Conservation (phyloP, 352 stramenopile species). For the Globisporangium radiosum region DNA sequence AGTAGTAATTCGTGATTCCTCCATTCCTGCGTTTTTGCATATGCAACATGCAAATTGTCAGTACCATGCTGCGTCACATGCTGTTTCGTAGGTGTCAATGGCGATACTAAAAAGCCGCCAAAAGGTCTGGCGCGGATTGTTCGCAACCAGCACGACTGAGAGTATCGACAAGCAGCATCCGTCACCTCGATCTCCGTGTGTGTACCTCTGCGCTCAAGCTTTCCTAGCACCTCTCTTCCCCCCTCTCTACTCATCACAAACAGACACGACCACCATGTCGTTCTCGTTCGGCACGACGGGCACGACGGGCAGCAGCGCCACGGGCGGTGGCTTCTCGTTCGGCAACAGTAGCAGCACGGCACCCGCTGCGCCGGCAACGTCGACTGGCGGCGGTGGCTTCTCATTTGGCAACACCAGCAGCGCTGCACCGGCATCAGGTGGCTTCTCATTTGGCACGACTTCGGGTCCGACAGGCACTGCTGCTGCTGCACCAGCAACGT, state of each 20-base stretch:
- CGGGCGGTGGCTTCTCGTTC: slow-evolving; percentile 14
- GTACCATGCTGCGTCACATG: no score
- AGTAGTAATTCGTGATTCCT: no score
- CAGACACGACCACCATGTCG: slow-evolving; percentile 2
- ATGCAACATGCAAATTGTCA: no score
- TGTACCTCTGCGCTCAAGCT: no score
- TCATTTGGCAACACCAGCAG: slow-evolving; percentile 17
- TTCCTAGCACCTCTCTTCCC: not conserved
- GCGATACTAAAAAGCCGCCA: not conserved
- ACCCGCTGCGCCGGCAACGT: not conserved
- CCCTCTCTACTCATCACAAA: not conserved
- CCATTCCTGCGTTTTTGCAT: no score
- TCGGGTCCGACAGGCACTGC: not conserved
- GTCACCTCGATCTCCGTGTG: no score
- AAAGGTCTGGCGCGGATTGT: not conserved
- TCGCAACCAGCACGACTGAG: not conserved
- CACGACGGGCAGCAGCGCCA: not conserved
- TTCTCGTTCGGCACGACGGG: slow-evolving; percentile 12
- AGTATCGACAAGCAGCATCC: not conserved
- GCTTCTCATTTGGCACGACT: slow-evolving; percentile 1
- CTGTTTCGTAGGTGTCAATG: no score
- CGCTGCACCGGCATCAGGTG: not conserved
- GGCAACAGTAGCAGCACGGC: not conserved
- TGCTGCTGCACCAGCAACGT: not conserved
- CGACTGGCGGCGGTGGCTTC: slow-evolving; percentile 18